Percentiles rank a stretch among this genome's conserved stretches.
Evolutionary conservation across 2,329 filamentous ascomycete species (phyloP).

Genomic region (Knufia fluminis): DNA sequence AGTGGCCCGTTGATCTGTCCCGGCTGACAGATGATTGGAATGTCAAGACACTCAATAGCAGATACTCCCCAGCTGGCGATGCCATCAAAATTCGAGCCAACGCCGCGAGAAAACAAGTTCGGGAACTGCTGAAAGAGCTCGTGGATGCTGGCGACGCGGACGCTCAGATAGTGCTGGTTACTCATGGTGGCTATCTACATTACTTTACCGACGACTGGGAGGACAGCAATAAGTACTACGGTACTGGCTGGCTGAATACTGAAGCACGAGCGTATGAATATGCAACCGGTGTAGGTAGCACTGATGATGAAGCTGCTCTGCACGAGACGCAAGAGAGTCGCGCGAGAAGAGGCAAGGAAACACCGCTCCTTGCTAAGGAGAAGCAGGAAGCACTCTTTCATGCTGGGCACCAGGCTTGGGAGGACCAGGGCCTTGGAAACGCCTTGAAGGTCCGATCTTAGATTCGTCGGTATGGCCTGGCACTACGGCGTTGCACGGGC

Average conservation of each 20-base stretch:
- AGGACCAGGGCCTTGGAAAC: slow-evolving; percentile 33
- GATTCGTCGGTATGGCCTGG: too few species aligned
- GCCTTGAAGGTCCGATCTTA: slow-evolving; percentile 12
- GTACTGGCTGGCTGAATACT: slow-evolving; percentile 64
- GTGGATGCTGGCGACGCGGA: slow-evolving; percentile 46
- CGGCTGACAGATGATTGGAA: slow-evolving; percentile 62
- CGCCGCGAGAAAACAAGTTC: slow-evolving; percentile 52
- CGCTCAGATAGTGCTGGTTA: slow-evolving; percentile 62
- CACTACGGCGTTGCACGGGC: too few species aligned
- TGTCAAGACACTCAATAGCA: slow-evolving; percentile 45
- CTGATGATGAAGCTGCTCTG: slow-evolving; percentile 31
- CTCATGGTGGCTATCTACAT: slow-evolving; percentile 76
- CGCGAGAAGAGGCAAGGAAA: slow-evolving; percentile 31
- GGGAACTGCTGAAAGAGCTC: slow-evolving; percentile 48
- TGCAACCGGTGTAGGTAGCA: slow-evolving; percentile 43
- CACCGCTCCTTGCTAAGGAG: slow-evolving; percentile 28
- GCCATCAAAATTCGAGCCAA: slow-evolving; percentile 54
- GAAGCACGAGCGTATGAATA: slow-evolving; percentile 64
- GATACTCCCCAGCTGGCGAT: slow-evolving; percentile 37
- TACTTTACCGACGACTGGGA: slow-evolving; percentile 77
- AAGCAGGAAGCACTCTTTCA: slow-evolving; percentile 33
- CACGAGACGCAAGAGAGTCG: slow-evolving; percentile 36
- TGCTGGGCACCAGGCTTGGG: slow-evolving; percentile 34
- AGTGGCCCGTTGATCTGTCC: slow-evolving; percentile 52
- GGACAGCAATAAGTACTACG: slow-evolving; percentile 33